Conservation (phyloP, 2,329 filamentous ascomycete species). For the Trichophyton mentagrophytes region DNA sequence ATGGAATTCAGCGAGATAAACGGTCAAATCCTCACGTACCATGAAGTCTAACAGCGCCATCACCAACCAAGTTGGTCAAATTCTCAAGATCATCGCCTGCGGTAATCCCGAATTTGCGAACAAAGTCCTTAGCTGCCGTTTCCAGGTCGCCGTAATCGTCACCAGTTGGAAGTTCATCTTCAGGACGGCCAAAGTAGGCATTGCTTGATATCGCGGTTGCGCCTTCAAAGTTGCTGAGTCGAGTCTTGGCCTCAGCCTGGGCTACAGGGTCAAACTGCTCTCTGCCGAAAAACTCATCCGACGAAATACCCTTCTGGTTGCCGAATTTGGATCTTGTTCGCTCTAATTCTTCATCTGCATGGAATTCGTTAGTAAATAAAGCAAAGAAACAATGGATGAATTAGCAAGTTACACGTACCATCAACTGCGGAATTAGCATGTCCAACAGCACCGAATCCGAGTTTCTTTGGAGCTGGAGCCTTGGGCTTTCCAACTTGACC, state of each 20-base stretch:
- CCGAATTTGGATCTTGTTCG: slow-evolving; percentile 85
- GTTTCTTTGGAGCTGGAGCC: slow-evolving; percentile 55
- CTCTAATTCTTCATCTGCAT: slow-evolving; percentile 57
- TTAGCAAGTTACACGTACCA: slow-evolving; percentile 39
- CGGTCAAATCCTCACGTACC: slow-evolving; percentile 31
- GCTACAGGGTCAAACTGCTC: slow-evolving; percentile 68
- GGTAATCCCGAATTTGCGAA: slow-evolving; percentile 87
- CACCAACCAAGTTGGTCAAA: slow-evolving; percentile 66
- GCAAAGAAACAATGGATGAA: slow-evolving; percentile 9
- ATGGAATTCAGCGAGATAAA: background rate
- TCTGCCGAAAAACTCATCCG: slow-evolving; percentile 95
- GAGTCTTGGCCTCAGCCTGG: slow-evolving; percentile 72
- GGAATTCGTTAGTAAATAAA: background rate
- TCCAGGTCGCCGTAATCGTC: slow-evolving; percentile 88
- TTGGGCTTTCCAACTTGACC: slow-evolving; percentile 63
- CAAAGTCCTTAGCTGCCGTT: slow-evolving; percentile 87
- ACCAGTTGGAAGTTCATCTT: slow-evolving; percentile 54
- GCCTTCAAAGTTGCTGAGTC: slow-evolving; percentile 85
- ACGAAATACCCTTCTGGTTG: slow-evolving; percentile 86
- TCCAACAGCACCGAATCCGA: slow-evolving; percentile 77
- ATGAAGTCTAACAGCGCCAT: slow-evolving; percentile 73
- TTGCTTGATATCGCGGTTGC: slow-evolving; percentile 88
- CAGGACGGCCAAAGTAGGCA: slow-evolving; percentile 89
- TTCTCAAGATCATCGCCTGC: slow-evolving; percentile 94
- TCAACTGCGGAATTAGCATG: slow-evolving; percentile 56